Evolutionary conservation across 352 stramenopile genomes (phyloP).

Genomic region (Pythium apleroticum): DNA sequence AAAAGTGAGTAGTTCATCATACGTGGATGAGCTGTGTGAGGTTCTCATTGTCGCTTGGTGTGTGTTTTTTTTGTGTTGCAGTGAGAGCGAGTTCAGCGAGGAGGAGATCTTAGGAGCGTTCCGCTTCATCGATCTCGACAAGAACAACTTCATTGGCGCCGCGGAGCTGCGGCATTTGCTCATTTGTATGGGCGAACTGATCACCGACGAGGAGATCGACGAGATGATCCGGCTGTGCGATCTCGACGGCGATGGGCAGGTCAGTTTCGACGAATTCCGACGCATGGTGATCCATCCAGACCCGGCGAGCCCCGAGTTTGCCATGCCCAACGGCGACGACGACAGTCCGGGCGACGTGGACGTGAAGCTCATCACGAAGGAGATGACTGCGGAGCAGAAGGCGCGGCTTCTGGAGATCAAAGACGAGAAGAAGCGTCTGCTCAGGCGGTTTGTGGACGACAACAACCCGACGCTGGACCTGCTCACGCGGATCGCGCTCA

Average conservation of each 20-base stretch:
- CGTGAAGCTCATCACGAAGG: conserved; percentile 33
- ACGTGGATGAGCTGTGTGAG: neutral
- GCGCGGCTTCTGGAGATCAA: conserved; percentile 56
- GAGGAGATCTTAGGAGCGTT: conserved; percentile 92
- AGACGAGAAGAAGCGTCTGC: conserved; percentile 67
- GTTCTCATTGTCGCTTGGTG: neutral
- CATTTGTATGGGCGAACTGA: conserved; percentile 95
- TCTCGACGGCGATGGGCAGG: conserved; percentile 91
- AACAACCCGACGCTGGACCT: conserved; percentile 64
- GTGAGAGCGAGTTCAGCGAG: conserved; percentile 87
- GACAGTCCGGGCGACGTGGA: conserved; percentile 26
- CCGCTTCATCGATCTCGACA: conserved; percentile 92
- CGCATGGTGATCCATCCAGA: conserved; percentile 90
- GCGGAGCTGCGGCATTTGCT: conserved; percentile 92
- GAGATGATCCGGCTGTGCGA: conserved; percentile 94
- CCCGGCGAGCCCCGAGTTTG: conserved; percentile 79
- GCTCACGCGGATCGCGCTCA: conserved; percentile 53
- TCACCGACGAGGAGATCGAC: conserved; percentile 94
- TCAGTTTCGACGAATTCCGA: conserved; percentile 91
- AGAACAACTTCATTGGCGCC: conserved; percentile 92
- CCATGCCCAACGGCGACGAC: conserved; percentile 31
- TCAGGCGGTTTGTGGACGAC: conserved; percentile 71
- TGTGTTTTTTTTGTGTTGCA: conserved; percentile 10
- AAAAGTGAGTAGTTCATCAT: conserved; percentile 32
- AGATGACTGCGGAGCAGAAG: conserved; percentile 53